Evolutionary conservation across 495 filamentous ascomycete species (phyloP).

Genomic region (Hypoxylon intermedium): DNA sequence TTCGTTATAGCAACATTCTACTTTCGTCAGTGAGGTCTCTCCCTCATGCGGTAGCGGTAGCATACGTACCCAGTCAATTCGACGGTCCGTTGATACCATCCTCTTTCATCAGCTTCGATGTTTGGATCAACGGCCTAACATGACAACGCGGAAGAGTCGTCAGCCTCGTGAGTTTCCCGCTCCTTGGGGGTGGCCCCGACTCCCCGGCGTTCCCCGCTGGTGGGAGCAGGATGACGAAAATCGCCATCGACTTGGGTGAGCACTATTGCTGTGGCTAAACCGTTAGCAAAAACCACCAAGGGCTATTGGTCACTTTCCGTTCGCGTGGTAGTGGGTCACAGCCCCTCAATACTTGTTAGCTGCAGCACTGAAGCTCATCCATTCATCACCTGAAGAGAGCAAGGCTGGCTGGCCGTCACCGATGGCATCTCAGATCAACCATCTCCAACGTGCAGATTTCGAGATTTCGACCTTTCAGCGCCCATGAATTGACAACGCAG

Average conservation of each 20-base stretch:
- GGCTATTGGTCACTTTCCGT: conserved; percentile 14
- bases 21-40: conserved; percentile 10
- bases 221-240: conserved; percentile 36
- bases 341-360: conserved; percentile 24
- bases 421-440: too few species aligned
- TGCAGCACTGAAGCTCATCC: conserved; percentile 28
- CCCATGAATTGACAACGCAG: neutral
- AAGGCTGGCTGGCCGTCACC: conserved; percentile 21
- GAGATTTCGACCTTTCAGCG: conserved; percentile 18
- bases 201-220: conserved; percentile 29
- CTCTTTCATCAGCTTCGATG: conserved; percentile 8
- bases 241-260: conserved; percentile 14
- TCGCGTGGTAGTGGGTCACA: conserved; percentile 34
- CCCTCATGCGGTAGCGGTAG: conserved; percentile 10
- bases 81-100: conserved; percentile 16
- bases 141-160: neutral
- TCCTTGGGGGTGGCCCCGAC: conserved; percentile 13
- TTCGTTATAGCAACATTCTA: conserved; percentile 9
- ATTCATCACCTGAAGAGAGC: conserved; percentile 19
- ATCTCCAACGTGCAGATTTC: conserved; percentile 17
- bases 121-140: conserved; percentile 6
- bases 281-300: conserved; percentile 29
- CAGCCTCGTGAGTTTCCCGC: conserved; percentile 25
- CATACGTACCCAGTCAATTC: conserved; percentile 9
- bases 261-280: conserved; percentile 23